A percentile compares a stretch with the other conserved stretches of the same genome.
Conservation (phyloP, 306 rosid species). For the Castanea crenata region DNA sequence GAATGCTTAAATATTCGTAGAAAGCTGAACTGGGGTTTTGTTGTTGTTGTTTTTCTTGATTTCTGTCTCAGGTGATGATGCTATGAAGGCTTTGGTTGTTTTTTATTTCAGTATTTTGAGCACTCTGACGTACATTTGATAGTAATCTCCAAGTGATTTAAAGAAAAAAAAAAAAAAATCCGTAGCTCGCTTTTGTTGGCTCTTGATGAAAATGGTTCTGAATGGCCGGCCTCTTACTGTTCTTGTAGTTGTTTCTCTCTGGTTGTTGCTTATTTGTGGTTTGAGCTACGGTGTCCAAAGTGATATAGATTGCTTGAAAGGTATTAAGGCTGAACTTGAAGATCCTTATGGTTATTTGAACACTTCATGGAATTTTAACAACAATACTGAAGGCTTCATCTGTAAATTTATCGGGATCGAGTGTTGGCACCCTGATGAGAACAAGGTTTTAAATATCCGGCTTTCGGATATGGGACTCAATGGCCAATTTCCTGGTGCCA, state of each 20-base stretch:
- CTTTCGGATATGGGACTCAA: conserved; percentile 71
- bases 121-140: not conserved
- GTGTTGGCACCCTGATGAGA: conserved; percentile 94
- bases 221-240: conserved; percentile 21
- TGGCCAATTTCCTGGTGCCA: conserved; percentile 57
- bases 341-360: conserved; percentile 50
- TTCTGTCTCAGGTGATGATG: conserved; percentile 11
- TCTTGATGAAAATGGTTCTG: conserved; percentile 34
- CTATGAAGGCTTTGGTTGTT: not conserved
- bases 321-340: conserved; percentile 33
- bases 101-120: conserved; percentile 5
- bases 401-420: conserved; percentile 70
- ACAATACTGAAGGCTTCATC: conserved; percentile 57
- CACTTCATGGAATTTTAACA: conserved; percentile 66
- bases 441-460: conserved; percentile 57
- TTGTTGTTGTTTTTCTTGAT: not conserved
- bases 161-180: no score
- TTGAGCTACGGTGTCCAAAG: conserved; percentile 42
- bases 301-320: conserved; percentile 62
- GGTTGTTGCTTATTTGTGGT: conserved; percentile 43
- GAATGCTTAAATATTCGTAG: not conserved
- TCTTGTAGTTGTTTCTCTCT: conserved; percentile 30
- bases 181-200: not conserved
- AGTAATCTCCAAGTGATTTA: not conserved
- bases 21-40: conserved; percentile 11